Conservation (phyloP, 352 stramenopile species). For the Phytophthora ramorum region DNA sequence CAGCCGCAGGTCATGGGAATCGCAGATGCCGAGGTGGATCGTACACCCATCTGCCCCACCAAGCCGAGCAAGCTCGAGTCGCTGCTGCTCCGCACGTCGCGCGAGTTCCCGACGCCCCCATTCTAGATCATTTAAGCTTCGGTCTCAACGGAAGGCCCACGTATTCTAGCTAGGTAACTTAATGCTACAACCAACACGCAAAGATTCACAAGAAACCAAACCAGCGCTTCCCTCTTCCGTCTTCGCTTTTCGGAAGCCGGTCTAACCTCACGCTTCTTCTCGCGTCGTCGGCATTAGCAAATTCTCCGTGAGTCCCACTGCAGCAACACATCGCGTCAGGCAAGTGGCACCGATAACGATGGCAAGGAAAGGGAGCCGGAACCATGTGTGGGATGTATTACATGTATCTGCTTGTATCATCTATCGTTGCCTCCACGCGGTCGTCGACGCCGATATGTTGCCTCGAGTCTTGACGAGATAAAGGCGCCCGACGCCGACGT, state of each 20-base stretch:
- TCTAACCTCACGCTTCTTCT: not conserved
- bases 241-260: too few relatives aligned
- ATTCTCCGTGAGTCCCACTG: constrained; percentile 26
- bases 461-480: constrained; percentile 14
- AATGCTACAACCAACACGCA: constrained; percentile 32
- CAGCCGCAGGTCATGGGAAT: constrained; percentile 71
- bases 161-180: constrained; percentile 46
- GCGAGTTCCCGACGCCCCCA: constrained; percentile 79
- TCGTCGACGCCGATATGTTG: constrained; percentile 6
- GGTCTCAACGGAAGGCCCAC: constrained; percentile 35
- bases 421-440: constrained; percentile 21
- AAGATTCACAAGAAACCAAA: constrained; percentile 15
- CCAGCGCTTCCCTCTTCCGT: not conserved
- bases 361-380: constrained; percentile 7
- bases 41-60: constrained; percentile 74
- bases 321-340: constrained; percentile 28
- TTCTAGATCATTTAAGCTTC: constrained; percentile 54
- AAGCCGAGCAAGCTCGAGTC: constrained; percentile 87
- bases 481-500: constrained; percentile 1
- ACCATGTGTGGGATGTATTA: constrained; percentile 19
- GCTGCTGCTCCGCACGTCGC: constrained; percentile 80
- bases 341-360: constrained; percentile 13
- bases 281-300: not conserved
- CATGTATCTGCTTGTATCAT: constrained; percentile 14
- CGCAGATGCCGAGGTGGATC: constrained; percentile 78